phyloP scores from a whole-genome alignment of 306 rosid species.

The Sicyos edulis region DNA sequence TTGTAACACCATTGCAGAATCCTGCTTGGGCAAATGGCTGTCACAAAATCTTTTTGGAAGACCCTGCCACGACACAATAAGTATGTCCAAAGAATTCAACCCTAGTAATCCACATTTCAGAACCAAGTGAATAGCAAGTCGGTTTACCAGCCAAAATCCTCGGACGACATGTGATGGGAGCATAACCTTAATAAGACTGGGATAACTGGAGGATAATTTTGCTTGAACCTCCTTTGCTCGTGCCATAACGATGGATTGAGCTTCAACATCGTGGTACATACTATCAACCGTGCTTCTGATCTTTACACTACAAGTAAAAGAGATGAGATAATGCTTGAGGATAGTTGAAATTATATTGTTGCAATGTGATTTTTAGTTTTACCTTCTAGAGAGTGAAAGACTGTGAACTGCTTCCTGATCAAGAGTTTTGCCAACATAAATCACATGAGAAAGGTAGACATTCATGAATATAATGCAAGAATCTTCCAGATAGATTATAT shows the following conservation, averaged over 20 bases:
- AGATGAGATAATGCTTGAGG: neutral
- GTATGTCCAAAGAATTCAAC: neutral
- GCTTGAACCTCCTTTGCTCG: slow-evolving; percentile 27
- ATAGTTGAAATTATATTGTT: neutral
- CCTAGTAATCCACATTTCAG: neutral
- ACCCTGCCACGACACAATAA: slow-evolving; percentile 13
- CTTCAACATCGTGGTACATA: slow-evolving; percentile 5
- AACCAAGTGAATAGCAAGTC: neutral
- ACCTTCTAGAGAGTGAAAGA: neutral
- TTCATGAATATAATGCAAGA: neutral
- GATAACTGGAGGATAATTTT: slow-evolving; percentile 19
- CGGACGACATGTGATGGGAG: slow-evolving; percentile 24
- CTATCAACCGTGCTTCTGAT: slow-evolving; percentile 12
- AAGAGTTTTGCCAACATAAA: neutral
- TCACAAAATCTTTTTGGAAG: slow-evolving; percentile 28
- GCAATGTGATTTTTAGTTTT: neutral
- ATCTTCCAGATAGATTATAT: neutral
- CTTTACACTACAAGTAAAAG: slow-evolving; percentile 13
- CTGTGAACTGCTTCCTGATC: slow-evolving; percentile 11
- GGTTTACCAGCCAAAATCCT: slow-evolving; percentile 28
- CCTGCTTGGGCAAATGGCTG: slow-evolving; percentile 20
- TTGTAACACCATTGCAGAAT: slow-evolving; percentile 23
- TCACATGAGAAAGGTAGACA: slow-evolving; percentile 1
- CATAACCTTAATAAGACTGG: slow-evolving; percentile 29
- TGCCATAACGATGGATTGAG: slow-evolving; percentile 16